phyloP scores from a whole-genome alignment of 176 grass and related monocot species.

The Oropetium thomaeum region DNA sequence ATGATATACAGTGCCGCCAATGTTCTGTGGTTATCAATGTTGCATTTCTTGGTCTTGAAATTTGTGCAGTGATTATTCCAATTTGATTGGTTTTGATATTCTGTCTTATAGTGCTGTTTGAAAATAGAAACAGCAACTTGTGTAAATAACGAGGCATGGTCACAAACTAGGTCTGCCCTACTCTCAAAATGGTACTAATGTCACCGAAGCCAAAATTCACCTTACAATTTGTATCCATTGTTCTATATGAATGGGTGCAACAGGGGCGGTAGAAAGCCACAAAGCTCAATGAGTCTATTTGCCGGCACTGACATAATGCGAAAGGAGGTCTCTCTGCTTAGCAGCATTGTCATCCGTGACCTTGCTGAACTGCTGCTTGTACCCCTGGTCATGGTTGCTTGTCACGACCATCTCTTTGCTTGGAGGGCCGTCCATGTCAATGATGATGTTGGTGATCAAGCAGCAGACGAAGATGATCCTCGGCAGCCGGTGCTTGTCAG shows the following conservation, averaged over 20 bases:
- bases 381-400: conserved; percentile 26
- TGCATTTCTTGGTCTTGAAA: not conserved
- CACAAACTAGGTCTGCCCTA: not conserved
- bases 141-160: not conserved
- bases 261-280: not conserved
- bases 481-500: conserved; percentile 64
- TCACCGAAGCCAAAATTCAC: not conserved
- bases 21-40: conserved; percentile 20
- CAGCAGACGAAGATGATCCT: conserved; percentile 44
- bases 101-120: not conserved
- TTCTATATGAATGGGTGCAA: conserved; percentile 1
- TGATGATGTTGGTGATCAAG: conserved; percentile 43
- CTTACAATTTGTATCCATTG: conserved; percentile 11
- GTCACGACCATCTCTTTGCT: conserved; percentile 1
- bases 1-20: not conserved
- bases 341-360: conserved; percentile 21
- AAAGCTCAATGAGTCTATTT: not conserved
- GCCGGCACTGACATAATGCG: conserved; percentile 5
- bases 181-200: not conserved
- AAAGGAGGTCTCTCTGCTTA: conserved; percentile 35
- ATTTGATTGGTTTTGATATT: conserved; percentile 4
- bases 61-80: not conserved
- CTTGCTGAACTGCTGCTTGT: conserved; percentile 40
- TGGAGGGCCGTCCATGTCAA: conserved; percentile 34
- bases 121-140: not conserved